Percentiles rank a stretch among this genome's conserved stretches.
Evolutionary conservation across 2,329 filamentous ascomycete species (phyloP).

Genomic region (Colletotrichum ledebouriae): DNA sequence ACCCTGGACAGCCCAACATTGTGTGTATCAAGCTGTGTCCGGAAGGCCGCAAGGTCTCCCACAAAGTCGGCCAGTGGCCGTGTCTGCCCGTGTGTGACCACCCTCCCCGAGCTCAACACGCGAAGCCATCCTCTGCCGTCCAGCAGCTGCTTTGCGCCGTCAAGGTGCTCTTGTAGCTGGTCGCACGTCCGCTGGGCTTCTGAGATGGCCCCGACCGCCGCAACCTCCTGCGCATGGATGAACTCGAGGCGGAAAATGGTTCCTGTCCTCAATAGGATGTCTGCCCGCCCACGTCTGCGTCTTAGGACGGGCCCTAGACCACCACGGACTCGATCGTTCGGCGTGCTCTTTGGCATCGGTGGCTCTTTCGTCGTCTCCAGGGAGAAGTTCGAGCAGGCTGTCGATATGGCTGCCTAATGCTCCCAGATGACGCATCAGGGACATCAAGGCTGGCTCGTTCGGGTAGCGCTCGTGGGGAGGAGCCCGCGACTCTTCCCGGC

Average conservation of each 20-base stretch:
- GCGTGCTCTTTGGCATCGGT: background rate
- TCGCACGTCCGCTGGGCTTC: background rate
- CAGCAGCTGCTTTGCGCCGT: background rate
- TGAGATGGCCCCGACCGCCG: background rate
- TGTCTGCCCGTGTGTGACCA: conserved; percentile 2
- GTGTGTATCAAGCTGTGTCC: background rate
- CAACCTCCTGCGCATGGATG: conserved; percentile 4
- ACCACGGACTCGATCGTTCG: background rate
- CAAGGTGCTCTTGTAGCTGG: background rate
- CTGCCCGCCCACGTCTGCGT: background rate
- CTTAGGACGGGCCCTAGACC: background rate
- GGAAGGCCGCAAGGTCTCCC: background rate
- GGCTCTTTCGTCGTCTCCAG: background rate
- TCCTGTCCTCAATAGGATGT: background rate
- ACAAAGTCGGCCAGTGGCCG: background rate
- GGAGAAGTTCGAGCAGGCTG: background rate
- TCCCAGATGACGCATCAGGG: background rate
- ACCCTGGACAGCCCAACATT: background rate
- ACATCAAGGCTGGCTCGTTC: background rate
- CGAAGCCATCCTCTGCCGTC: conserved; percentile 1
- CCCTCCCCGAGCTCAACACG: background rate
- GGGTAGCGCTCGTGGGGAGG: background rate
- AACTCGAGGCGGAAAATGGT: background rate
- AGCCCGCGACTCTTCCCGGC: background rate
- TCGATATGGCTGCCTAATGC: conserved; percentile 2